phyloP scores from a whole-genome alignment of 345 rosid genomes.

The Toxicodendron radicans region DNA sequence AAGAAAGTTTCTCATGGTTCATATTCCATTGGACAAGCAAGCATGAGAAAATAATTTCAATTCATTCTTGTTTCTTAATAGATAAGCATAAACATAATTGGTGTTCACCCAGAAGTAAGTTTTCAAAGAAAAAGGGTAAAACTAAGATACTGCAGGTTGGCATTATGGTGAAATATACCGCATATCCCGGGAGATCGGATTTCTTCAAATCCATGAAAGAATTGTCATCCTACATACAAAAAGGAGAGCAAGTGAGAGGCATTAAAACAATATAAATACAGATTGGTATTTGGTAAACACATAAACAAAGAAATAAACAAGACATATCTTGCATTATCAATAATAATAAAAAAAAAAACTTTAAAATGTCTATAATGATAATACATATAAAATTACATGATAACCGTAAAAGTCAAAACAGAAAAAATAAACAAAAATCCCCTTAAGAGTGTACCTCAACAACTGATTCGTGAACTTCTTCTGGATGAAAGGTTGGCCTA shows the following conservation, averaged over 20 bases:
- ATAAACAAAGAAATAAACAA: neutral
- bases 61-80: neutral
- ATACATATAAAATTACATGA: neutral
- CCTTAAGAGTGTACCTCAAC: constrained; percentile 42
- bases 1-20: neutral
- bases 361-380: neutral
- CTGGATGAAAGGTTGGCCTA: constrained; percentile 52
- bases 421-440: neutral
- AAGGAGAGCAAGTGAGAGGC: neutral
- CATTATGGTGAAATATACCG: constrained; percentile 36
- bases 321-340: neutral
- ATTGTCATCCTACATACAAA: constrained; percentile 31
- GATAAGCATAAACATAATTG: neutral
- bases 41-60: neutral
- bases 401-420: neutral
- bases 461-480: constrained; percentile 36
- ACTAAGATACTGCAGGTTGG: constrained; percentile 11
- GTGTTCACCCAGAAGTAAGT: neutral
- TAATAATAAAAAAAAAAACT: no score
- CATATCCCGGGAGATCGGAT: constrained; percentile 55
- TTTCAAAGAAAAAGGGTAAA: neutral
- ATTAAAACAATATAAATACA: neutral
- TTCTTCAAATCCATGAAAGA: constrained; percentile 38
- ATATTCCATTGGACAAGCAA: no score
- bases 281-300: neutral